These are phyloP conservation scores for Coleophoma cylindrospora DNA, from an alignment of 2,329 filamentous ascomycete genomes.

Conservation along the genomic window DNA sequence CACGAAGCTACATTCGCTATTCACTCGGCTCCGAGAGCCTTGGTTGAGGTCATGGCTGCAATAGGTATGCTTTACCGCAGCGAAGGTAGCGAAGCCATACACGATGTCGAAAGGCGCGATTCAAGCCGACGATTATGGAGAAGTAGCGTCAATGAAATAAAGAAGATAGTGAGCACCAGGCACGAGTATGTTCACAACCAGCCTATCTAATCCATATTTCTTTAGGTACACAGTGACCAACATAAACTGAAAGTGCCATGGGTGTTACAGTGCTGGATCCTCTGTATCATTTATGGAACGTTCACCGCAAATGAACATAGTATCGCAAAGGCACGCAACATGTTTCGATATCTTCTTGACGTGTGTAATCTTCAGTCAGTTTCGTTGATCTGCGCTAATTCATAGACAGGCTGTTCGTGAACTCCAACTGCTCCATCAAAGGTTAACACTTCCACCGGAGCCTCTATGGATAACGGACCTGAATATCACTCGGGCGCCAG, in stretches of 20 bases:
- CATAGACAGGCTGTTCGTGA: constrained; percentile 18
- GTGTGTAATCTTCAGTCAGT: constrained; percentile 11
- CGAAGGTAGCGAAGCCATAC: neutral
- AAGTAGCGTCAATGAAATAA: neutral
- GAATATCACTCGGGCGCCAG: neutral
- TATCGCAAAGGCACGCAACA: constrained; percentile 20
- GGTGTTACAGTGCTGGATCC: constrained; percentile 25
- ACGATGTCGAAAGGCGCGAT: neutral
- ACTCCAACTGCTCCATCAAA: constrained; percentile 21
- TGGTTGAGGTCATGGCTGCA: constrained; percentile 3
- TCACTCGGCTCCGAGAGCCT: neutral
- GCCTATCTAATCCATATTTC: neutral
- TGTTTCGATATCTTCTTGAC: constrained; percentile 23
- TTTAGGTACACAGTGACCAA: constrained; percentile 18
- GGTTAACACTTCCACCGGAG: constrained; percentile 15
- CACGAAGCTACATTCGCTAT: constrained; percentile 1
- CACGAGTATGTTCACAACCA: neutral
- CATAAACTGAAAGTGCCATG: constrained; percentile 19
- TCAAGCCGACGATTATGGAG: constrained; percentile 3
- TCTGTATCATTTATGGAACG: constrained; percentile 25
- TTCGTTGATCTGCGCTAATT: neutral
- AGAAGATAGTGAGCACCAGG: neutral
- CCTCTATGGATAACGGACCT: constrained; percentile 7
- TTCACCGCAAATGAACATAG: constrained; percentile 21
- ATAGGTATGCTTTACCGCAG: constrained; percentile 4